Evolutionary conservation across 129 eudicot species (phyloP).

Genomic region (Silybum marianum): DNA sequence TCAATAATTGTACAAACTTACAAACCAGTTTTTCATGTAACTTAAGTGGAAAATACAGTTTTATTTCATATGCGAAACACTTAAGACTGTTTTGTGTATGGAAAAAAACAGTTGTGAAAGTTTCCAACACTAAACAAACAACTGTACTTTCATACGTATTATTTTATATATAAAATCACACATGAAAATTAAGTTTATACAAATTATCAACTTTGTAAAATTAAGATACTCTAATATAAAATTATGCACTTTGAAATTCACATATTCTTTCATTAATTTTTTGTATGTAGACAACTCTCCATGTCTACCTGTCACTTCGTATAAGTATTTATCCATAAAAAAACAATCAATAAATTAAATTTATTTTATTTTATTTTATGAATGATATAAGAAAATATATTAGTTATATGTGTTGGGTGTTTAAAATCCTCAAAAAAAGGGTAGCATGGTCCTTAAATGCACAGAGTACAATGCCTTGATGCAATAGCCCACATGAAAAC

Average conservation of each 20-base stretch:
- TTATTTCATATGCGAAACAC: not conserved
- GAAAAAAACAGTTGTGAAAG: not conserved
- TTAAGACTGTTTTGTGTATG: not conserved
- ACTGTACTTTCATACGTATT: not conserved
- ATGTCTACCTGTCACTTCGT: conserved; percentile 20
- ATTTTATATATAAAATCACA: not conserved
- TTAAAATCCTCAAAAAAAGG: conserved; percentile 4
- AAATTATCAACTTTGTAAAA: not conserved
- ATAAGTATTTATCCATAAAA: not conserved
- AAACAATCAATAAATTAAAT: not conserved
- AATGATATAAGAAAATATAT: not conserved
- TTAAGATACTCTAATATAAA: not conserved
- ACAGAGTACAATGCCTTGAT: conserved; percentile 33
- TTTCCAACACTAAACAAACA: not conserved
- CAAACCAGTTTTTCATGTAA: not conserved
- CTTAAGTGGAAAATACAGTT: not conserved
- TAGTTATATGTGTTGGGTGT: not conserved
- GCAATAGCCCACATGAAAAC: conserved; percentile 31
- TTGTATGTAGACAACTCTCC: conserved; percentile 6
- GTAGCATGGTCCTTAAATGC: conserved; percentile 9
- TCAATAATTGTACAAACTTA: too few relatives aligned
- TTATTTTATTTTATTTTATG: not conserved
- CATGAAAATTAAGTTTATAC: not conserved
- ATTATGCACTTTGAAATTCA: conserved; percentile 15
- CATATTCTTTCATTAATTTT: conserved; percentile 23